A percentile compares a stretch with the other conserved stretches of the same genome.
phyloP scores from a whole-genome alignment of 2,329 filamentous ascomycete genomes.

The Talaromyces sp. region DNA sequence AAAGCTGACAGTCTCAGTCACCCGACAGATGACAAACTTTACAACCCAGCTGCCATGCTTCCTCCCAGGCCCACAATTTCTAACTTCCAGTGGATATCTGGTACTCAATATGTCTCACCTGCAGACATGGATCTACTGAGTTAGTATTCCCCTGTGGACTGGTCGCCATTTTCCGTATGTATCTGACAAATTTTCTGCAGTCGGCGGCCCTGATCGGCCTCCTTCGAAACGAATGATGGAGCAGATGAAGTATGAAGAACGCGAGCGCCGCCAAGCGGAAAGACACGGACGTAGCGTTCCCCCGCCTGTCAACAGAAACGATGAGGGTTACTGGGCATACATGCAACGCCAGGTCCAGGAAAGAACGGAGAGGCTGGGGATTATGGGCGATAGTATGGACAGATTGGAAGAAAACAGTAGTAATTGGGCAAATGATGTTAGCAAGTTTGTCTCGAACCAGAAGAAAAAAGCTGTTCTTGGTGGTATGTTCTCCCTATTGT shows the following conservation, averaged over 20 bases:
- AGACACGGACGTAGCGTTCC: conserved; percentile 37
- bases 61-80: conserved; percentile 88
- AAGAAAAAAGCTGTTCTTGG: conserved; percentile 81
- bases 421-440: conserved; percentile 82
- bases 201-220: conserved; percentile 83
- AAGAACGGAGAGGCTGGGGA: conserved; percentile 77
- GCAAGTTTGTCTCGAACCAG: conserved; percentile 80
- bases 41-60: conserved; percentile 69
- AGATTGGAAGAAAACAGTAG: conserved; percentile 74
- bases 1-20: conserved; percentile 34
- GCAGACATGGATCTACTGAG: conserved; percentile 82
- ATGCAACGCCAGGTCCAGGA: conserved; percentile 85
- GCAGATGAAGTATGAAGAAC: conserved; percentile 71
- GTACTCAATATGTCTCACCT: conserved; percentile 84
- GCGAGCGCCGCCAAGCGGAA: conserved; percentile 45
- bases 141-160: conserved; percentile 26
- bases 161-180: background rate
- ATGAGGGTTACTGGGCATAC: conserved; percentile 70
- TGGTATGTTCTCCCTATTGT: conserved; percentile 33
- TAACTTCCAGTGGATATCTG: conserved; percentile 93
- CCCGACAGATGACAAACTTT: conserved; percentile 64
- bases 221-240: conserved; percentile 84
- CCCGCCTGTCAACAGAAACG: conserved; percentile 36
- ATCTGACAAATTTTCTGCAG: conserved; percentile 27
- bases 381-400: conserved; percentile 82